Percentiles rank a stretch among this genome's conserved stretches.
Conservation (phyloP, 2,329 filamentous ascomycete species). For the Fonsecaea monophora region DNA sequence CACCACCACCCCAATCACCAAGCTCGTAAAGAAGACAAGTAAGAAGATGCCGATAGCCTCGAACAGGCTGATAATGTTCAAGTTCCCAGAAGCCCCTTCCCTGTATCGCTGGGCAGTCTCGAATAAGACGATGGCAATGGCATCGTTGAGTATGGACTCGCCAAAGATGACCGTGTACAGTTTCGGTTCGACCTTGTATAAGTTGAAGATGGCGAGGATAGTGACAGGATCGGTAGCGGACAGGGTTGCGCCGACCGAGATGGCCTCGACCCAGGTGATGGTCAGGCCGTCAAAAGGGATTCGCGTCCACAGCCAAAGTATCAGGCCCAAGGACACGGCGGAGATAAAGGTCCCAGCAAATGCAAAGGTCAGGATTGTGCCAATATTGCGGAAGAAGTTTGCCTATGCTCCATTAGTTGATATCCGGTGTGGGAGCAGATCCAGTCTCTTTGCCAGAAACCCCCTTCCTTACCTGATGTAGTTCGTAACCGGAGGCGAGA, state of each 20-base stretch:
- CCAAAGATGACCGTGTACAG: constrained; percentile 99
- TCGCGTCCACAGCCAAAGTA: constrained; percentile 87
- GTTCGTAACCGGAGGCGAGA: constrained; percentile 92
- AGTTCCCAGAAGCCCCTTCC: constrained; percentile 70
- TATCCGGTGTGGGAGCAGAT: neutral
- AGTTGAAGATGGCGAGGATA: constrained; percentile 97
- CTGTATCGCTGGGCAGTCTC: constrained; percentile 95
- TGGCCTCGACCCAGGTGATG: constrained; percentile 92
- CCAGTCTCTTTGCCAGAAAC: constrained; percentile 7
- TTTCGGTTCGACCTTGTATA: constrained; percentile 98
- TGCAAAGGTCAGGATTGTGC: constrained; percentile 95
- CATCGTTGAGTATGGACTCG: constrained; percentile 97
- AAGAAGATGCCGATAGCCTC: constrained; percentile 95
- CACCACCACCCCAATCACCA: constrained; percentile 85
- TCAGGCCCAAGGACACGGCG: constrained; percentile 87
- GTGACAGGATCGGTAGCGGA: constrained; percentile 98
- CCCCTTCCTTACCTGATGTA: constrained; percentile 71
- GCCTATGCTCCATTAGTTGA: constrained; percentile 54
- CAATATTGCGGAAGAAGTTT: constrained; percentile 99
- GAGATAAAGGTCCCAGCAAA: constrained; percentile 98
- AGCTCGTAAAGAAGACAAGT: constrained; percentile 91
- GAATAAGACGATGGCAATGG: constrained; percentile 97
- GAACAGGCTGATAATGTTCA: constrained; percentile 82
- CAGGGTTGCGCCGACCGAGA: constrained; percentile 93
- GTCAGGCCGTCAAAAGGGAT: constrained; percentile 84